These are phyloP conservation scores for Rhizopus stolonifer DNA, from an alignment of 371 early-diverging fungal genomes.

Conservation along the genomic window DNA sequence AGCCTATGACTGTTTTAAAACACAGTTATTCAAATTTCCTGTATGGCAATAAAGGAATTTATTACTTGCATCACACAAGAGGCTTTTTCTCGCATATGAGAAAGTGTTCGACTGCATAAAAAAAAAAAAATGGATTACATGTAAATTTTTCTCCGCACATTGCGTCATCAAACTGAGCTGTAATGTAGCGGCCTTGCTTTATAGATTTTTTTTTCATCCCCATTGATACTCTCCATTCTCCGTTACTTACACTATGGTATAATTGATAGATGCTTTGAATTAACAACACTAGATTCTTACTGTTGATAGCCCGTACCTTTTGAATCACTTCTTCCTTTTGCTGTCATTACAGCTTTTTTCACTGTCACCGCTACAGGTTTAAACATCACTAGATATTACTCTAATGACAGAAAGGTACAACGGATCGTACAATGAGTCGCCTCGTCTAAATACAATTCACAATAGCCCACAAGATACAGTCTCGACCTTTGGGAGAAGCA, in stretches of 20 bases:
- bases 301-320: slow-evolving; percentile 51
- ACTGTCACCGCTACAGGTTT: slow-evolving; percentile 42
- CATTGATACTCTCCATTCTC: slow-evolving; percentile 1
- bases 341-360: slow-evolving; percentile 44
- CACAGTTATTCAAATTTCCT: too few relatives aligned
- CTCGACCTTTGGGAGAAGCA: slow-evolving; percentile 50
- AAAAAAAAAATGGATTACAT: too few relatives aligned
- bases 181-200: not conserved
- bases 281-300: not conserved
- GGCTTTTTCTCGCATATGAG: too few relatives aligned
- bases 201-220: slow-evolving; percentile 1
- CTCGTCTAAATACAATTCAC: not conserved
- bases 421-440: not conserved
- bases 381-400: slow-evolving; percentile 34
- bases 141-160: too few relatives aligned
- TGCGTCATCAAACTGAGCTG: not conserved
- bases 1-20: too few relatives aligned
- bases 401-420: slow-evolving; percentile 46
- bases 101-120: too few relatives aligned
- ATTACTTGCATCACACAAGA: too few relatives aligned
- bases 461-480: slow-evolving; percentile 23
- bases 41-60: too few relatives aligned
- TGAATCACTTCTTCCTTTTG: slow-evolving; percentile 51
- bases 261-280: not conserved
- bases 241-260: slow-evolving; percentile 6